Evolutionary conservation across 306 rosid species (phyloP).

Genomic region (Abrus pulchellus): DNA sequence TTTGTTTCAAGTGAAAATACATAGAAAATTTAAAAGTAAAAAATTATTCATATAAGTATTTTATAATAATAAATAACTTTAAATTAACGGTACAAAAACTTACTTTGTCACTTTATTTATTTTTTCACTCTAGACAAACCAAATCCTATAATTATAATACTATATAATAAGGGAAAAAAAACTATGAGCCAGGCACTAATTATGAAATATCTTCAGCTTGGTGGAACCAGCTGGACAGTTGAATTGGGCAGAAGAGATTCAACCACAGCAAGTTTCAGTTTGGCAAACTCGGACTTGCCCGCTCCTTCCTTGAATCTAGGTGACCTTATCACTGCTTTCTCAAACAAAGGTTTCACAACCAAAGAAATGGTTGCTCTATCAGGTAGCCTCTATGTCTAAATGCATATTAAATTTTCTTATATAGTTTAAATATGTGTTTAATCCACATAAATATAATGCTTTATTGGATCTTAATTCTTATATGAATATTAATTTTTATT

Average conservation of each 20-base stretch:
- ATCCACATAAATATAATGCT: too few relatives aligned
- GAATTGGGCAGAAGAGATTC: slow-evolving; percentile 75
- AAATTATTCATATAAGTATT: too few relatives aligned
- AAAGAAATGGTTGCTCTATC: slow-evolving; percentile 72
- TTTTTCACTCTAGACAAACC: too few relatives aligned
- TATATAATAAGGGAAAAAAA: too few relatives aligned
- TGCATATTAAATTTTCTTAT: not conserved
- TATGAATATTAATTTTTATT: not conserved
- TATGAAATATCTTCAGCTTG: slow-evolving; percentile 50
- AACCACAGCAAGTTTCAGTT: slow-evolving; percentile 59
- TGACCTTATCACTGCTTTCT: slow-evolving; percentile 52
- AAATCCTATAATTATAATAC: too few relatives aligned
- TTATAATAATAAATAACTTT: too few relatives aligned
- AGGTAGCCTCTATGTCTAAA: slow-evolving; percentile 45
- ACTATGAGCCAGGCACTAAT: not conserved
- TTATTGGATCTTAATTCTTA: not conserved
- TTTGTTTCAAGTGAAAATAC: not conserved
- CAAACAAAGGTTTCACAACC: slow-evolving; percentile 59
- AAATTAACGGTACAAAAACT: too few relatives aligned
- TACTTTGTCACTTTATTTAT: too few relatives aligned
- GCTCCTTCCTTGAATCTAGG: slow-evolving; percentile 41
- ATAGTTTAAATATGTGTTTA: too few relatives aligned
- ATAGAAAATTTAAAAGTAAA: too few relatives aligned
- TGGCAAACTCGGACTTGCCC: slow-evolving; percentile 62
- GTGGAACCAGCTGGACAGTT: slow-evolving; percentile 66